phyloP scores from a whole-genome alignment of 805 yeast genomes.

The Teunomyces lycoperdinae region DNA sequence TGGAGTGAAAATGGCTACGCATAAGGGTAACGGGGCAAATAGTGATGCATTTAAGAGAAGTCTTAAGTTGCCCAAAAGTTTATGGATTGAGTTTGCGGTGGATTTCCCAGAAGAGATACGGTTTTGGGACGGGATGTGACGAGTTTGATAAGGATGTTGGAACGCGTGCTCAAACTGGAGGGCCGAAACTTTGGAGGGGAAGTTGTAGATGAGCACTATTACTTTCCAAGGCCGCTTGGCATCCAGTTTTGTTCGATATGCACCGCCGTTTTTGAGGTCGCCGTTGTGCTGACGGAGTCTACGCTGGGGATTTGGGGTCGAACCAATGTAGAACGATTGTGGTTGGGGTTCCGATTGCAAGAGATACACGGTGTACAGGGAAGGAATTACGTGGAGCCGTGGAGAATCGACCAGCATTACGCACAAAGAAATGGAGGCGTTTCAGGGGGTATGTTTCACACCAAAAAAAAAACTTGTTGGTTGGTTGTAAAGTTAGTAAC shows the following conservation, averaged over 20 bases:
- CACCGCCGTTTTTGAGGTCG: slow-evolving; percentile 59
- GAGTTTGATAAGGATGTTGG: slow-evolving; percentile 68
- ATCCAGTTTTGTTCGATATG: slow-evolving; percentile 56
- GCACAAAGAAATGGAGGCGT: background rate
- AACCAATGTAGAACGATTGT: slow-evolving; percentile 69
- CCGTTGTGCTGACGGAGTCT: slow-evolving; percentile 82
- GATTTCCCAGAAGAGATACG: slow-evolving; percentile 33
- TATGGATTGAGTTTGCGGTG: slow-evolving; percentile 39
- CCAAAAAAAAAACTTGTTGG: background rate
- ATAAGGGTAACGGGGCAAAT: slow-evolving; percentile 45
- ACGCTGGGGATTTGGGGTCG: slow-evolving; percentile 71
- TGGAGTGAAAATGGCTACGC: slow-evolving; percentile 43
- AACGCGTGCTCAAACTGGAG: slow-evolving; percentile 81
- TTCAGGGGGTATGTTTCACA: background rate
- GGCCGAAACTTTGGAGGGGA: slow-evolving; percentile 67
- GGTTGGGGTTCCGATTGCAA: slow-evolving; percentile 58
- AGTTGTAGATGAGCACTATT: slow-evolving; percentile 62
- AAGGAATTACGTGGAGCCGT: slow-evolving; percentile 15
- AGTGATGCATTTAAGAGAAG: slow-evolving; percentile 41
- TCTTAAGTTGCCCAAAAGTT: slow-evolving; percentile 47
- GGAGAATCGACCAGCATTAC: background rate
- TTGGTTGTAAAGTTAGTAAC: too few species aligned
- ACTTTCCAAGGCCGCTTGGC: slow-evolving; percentile 75
- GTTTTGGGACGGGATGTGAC: slow-evolving; percentile 47
- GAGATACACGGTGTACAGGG: slow-evolving; percentile 69